Base-by-base conservation (phyloP, 1,284 basidiomycete species). In the Trichosporon ovoides region DNA sequence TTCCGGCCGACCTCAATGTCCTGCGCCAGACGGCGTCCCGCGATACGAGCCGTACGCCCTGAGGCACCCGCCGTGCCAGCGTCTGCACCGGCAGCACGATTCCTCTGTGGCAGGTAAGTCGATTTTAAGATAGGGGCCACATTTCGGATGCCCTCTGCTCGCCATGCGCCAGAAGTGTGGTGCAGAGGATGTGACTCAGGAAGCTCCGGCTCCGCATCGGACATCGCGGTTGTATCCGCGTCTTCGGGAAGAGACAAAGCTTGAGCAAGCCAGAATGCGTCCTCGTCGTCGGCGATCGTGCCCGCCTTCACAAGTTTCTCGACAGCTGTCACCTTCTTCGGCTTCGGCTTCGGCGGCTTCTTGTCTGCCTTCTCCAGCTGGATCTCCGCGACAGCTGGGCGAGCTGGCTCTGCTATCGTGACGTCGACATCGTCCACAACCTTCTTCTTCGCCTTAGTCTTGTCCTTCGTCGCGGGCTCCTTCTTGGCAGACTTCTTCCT, bases 1-100 rank as follows among this genome's bases (percentile, higher is more conserved):
- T 81, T 83, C 69, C 94, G 92, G 79, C 95, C 89, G 78, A 95
- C 89, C 73, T 98, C 96, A 71, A 98, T 82, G n/a, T 92, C 94
- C 67, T 91, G 87, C 0, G 89, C 91, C 54, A 93, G 85, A 19
- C 92, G 85, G 7, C 95, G 86, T n/a, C 92, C 92, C 63, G 92
- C 93, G 34, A 94, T 92, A 53, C 95, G 89, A 68, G 93, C 95
- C 11, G 91, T 89, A 14, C 95, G 84, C 2, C 92, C 91, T 7
- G 91, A 88, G 3, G 86, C 86, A 60, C 68, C 48, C 60, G 65
- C 64, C 36, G 60, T 40, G 62, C 75, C 73, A 0, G 66, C 69
- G 24, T 37, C 43, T 5, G 77, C 75, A 20, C 78, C 77, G n/a
- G 78, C 78, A 5, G 82, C 82, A 53, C 78, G 76, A 68, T 84